These are phyloP conservation scores for Phytopythium oedochilum DNA, from an alignment of 352 stramenopile species.

Conservation along the genomic window DNA sequence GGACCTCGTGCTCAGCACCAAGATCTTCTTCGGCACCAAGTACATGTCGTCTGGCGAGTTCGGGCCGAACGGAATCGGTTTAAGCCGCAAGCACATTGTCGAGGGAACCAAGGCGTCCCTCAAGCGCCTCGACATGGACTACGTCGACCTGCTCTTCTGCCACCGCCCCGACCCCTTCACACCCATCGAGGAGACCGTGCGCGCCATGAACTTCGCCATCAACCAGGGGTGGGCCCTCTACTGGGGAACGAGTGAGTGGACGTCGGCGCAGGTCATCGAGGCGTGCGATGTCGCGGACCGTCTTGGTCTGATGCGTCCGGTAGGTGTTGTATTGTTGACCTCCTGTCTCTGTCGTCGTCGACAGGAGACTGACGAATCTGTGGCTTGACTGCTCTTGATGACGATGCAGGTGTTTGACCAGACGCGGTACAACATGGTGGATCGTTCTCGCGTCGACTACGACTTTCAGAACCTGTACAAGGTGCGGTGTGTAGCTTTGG, in stretches of 20 bases:
- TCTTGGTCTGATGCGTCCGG: constrained; percentile 28
- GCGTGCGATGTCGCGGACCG: constrained; percentile 41
- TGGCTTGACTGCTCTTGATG: no score
- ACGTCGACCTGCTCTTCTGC: constrained; percentile 50
- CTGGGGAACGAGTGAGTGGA: constrained; percentile 59
- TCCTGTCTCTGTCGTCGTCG: not conserved
- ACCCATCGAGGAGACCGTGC: no score
- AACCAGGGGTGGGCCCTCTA: constrained; percentile 38
- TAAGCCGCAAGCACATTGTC: constrained; percentile 36
- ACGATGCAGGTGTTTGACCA: constrained; percentile 46
- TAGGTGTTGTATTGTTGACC: no score
- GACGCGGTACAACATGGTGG: constrained; percentile 66
- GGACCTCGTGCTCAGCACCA: constrained; percentile 61
- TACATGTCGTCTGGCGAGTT: not conserved
- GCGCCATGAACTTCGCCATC: no score
- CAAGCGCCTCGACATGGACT: constrained; percentile 32
- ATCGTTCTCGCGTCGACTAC: constrained; percentile 63
- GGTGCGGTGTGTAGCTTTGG: no score
- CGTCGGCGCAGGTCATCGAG: constrained; percentile 35
- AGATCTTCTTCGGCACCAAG: constrained; percentile 50
- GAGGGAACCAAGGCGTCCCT: constrained; percentile 36
- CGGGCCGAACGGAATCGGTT: constrained; percentile 19
- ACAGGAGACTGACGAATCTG: no score
- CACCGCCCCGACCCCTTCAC: constrained; percentile 41
- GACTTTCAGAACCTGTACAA: constrained; percentile 54